Evolutionary conservation across 805 yeast genomes (phyloP).

Genomic region (Torulaspora indica): DNA sequence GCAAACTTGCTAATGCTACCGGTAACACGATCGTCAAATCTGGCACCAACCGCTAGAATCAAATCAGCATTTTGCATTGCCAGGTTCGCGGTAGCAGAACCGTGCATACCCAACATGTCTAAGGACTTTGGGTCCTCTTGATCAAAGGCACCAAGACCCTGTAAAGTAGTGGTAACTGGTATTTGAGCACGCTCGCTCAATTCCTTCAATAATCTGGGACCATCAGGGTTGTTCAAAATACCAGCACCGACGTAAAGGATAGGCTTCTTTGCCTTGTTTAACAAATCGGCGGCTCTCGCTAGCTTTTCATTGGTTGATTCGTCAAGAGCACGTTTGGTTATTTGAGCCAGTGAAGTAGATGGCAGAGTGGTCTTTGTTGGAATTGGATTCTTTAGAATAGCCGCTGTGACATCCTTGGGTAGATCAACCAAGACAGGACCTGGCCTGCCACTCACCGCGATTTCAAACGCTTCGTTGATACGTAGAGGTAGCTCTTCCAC

Average conservation of each 20-base stretch:
- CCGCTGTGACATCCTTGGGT: slow-evolving; percentile 97
- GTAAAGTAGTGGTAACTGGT: slow-evolving; percentile 94
- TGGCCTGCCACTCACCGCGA: slow-evolving; percentile 93
- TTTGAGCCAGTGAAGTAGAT: slow-evolving; percentile 56
- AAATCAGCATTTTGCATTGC: slow-evolving; percentile 93
- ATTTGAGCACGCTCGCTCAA: slow-evolving; percentile 85
- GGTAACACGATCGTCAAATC: slow-evolving; percentile 98
- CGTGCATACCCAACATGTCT: slow-evolving; percentile 99
- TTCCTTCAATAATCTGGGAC: slow-evolving; percentile 73
- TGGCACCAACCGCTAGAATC: slow-evolving; percentile 90
- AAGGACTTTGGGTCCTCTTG: slow-evolving; percentile 85
- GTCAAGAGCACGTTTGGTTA: slow-evolving; percentile 65
- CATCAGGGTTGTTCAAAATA: slow-evolving; percentile 70
- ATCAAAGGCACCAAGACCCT: slow-evolving; percentile 91
- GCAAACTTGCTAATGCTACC: slow-evolving; percentile 82
- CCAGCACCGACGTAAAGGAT: slow-evolving; percentile 91
- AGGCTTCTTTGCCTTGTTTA: slow-evolving; percentile 83
- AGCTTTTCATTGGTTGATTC: slow-evolving; percentile 74
- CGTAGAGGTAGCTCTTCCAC: slow-evolving; percentile 93
- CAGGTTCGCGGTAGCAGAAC: slow-evolving; percentile 88
- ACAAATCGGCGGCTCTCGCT: slow-evolving; percentile 66
- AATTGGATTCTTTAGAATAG: slow-evolving; percentile 77
- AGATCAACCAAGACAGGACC: slow-evolving; percentile 97
- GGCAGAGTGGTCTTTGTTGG: slow-evolving; percentile 79
- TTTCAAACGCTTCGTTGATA: slow-evolving; percentile 96